These are phyloP conservation scores for Aspergillus arachidicola DNA, from an alignment of 2,329 filamentous ascomycete genomes.

Conservation along the genomic window DNA sequence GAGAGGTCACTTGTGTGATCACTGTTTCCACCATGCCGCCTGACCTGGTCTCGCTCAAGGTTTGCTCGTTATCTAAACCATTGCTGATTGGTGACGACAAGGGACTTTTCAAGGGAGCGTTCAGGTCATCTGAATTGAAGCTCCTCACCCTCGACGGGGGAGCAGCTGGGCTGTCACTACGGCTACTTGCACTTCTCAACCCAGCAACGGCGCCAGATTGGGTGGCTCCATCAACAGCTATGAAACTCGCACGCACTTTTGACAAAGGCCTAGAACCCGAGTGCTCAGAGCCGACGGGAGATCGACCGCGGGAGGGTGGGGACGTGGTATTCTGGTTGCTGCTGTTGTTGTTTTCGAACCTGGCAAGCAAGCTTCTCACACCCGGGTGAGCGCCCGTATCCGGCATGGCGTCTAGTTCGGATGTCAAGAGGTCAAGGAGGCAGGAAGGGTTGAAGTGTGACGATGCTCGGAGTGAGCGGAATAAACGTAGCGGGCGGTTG, in stretches of 20 bases:
- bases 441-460: not conserved
- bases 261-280: constrained; percentile 63
- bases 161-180: constrained; percentile 34
- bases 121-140: constrained; percentile 34
- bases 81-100: constrained; percentile 31
- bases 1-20: not conserved
- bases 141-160: constrained; percentile 32
- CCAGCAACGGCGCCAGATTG: constrained; percentile 46
- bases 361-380: constrained; percentile 75
- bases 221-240: constrained; percentile 64
- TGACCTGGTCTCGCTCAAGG: constrained; percentile 7
- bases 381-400: constrained; percentile 42
- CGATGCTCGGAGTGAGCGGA: not conserved
- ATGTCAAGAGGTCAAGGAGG: not conserved
- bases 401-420: constrained; percentile 17
- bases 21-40: constrained; percentile 2
- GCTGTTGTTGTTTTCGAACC: constrained; percentile 73
- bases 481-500: not conserved
- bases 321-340: constrained; percentile 59
- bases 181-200: constrained; percentile 44
- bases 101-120: constrained; percentile 32
- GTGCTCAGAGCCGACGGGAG: constrained; percentile 56
- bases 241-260: constrained; percentile 74
- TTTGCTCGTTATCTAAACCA: constrained; percentile 19
- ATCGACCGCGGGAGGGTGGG: constrained; percentile 70